These are phyloP conservation scores for Termitomyces sp. DNA, from an alignment of 768 basidiomycete genomes.

Conservation along the genomic window DNA sequence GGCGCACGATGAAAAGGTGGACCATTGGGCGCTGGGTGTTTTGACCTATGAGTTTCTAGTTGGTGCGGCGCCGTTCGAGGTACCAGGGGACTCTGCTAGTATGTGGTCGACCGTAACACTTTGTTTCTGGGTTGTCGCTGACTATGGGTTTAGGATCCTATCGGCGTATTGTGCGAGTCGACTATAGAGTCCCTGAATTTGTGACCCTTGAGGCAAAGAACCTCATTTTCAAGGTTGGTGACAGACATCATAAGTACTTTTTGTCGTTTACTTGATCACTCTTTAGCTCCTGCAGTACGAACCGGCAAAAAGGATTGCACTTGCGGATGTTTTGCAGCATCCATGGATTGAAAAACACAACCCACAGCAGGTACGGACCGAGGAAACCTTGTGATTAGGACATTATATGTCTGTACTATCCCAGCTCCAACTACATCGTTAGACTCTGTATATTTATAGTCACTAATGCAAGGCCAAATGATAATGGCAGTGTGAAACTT, in stretches of 20 bases:
- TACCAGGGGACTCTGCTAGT: conserved; percentile 71
- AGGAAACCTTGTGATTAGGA: background rate
- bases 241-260: too few species aligned
- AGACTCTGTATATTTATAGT: background rate
- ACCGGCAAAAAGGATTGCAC: conserved; percentile 70
- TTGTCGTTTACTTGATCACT: background rate
- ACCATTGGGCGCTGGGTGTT: conserved; percentile 95
- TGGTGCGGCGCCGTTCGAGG: conserved; percentile 79
- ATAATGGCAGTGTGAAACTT: too few species aligned
- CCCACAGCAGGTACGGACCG: conserved; percentile 28
- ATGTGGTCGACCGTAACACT: background rate
- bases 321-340: conserved; percentile 73
- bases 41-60: conserved; percentile 90
- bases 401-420: background rate
- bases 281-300: conserved; percentile 82
- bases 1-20: conserved; percentile 84
- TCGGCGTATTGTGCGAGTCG: conserved; percentile 81
- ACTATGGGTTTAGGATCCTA: conserved; percentile 64
- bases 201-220: conserved; percentile 64
- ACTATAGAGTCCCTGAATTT: conserved; percentile 56
- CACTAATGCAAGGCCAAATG: background rate
- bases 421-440: background rate
- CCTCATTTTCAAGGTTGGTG: conserved; percentile 49
- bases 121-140: background rate
- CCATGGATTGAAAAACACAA: conserved; percentile 81